Conservation (phyloP, 345 rosid species). For the Orychophragmus violaceus region DNA sequence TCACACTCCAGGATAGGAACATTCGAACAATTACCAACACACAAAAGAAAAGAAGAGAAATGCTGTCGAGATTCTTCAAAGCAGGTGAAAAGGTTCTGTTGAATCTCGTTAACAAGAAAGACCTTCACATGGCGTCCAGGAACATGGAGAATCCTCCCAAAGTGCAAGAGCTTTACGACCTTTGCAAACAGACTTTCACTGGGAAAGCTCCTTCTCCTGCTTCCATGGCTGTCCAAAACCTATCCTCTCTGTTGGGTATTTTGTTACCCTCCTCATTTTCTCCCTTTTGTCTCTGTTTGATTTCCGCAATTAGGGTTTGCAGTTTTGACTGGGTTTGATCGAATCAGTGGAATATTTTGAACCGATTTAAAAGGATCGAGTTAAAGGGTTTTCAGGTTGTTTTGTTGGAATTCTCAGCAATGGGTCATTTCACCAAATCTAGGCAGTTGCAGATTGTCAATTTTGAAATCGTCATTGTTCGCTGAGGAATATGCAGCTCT, state of each 20-base stretch:
- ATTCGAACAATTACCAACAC: slow-evolving; percentile 21
- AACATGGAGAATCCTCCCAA: slow-evolving; percentile 41
- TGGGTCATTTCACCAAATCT: not conserved
- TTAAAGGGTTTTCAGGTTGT: slow-evolving; percentile 13
- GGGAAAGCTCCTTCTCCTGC: slow-evolving; percentile 55
- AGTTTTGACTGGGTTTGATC: not conserved
- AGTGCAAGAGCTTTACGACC: slow-evolving; percentile 62
- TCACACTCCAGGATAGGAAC: slow-evolving; percentile 17
- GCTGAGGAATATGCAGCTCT: not conserved
- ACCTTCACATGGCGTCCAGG: slow-evolving; percentile 38
- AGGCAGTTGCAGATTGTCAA: not conserved
- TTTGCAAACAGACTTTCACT: slow-evolving; percentile 51
- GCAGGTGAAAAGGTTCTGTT: slow-evolving; percentile 43
- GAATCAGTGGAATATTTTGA: not conserved
- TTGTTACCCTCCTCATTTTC: not conserved
- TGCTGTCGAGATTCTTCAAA: slow-evolving; percentile 45
- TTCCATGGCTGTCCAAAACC: slow-evolving; percentile 38
- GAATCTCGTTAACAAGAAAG: slow-evolving; percentile 29
- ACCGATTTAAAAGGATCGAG: slow-evolving; percentile 5
- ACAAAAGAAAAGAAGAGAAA: slow-evolving; percentile 2
- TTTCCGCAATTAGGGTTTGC: not conserved
- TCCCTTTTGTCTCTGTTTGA: not conserved
- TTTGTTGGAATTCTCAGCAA: not conserved
- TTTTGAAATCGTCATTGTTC: not conserved
- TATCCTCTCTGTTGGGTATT: slow-evolving; percentile 74